A percentile compares a stretch with the other conserved stretches of the same genome.
phyloP scores from a whole-genome alignment of 345 rosid genomes.

The Cochlearia excelsa region DNA sequence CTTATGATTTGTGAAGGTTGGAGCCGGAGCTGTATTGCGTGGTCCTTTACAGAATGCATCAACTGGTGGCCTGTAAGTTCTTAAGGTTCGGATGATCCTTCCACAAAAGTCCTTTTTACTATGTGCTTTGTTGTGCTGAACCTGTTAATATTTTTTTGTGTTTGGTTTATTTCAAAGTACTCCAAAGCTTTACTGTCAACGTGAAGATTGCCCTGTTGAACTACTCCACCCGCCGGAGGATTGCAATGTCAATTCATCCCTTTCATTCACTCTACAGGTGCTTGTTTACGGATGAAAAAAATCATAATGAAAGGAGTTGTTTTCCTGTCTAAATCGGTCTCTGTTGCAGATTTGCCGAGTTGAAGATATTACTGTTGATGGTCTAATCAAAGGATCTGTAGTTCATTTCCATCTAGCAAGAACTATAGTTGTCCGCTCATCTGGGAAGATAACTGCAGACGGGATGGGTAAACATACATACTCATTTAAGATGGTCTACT shows the following conservation, averaged over 20 bases:
- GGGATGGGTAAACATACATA: constrained; percentile 65
- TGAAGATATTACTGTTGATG: constrained; percentile 86
- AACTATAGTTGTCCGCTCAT: constrained; percentile 64
- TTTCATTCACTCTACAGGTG: constrained; percentile 94
- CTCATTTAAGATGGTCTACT: constrained; percentile 14
- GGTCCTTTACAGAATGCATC: constrained; percentile 79
- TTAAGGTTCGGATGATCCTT: constrained; percentile 37
- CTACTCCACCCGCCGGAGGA: constrained; percentile 90
- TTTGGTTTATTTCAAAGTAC: constrained; percentile 44
- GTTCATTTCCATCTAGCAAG: constrained; percentile 93
- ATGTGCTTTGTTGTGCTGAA: constrained; percentile 14
- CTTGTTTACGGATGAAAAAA: constrained; percentile 1
- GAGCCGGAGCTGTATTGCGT: constrained; percentile 68
- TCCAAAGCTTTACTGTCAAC: constrained; percentile 73
- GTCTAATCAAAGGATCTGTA: constrained; percentile 89
- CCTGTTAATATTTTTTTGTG: constrained; percentile 4
- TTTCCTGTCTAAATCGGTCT: constrained; percentile 12
- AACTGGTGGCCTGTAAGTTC: constrained; percentile 70
- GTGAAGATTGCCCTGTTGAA: constrained; percentile 74
- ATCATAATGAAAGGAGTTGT: neutral
- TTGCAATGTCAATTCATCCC: constrained; percentile 85
- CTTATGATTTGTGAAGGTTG: constrained; percentile 57
- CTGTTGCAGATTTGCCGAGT: constrained; percentile 85
- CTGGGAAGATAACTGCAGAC: constrained; percentile 76
- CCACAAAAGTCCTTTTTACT: neutral